Evolutionary conservation across 306 rosid genomes (phyloP), one percentile per base, ranked within the genome.

Genomic region (Malus domestica): DNA sequence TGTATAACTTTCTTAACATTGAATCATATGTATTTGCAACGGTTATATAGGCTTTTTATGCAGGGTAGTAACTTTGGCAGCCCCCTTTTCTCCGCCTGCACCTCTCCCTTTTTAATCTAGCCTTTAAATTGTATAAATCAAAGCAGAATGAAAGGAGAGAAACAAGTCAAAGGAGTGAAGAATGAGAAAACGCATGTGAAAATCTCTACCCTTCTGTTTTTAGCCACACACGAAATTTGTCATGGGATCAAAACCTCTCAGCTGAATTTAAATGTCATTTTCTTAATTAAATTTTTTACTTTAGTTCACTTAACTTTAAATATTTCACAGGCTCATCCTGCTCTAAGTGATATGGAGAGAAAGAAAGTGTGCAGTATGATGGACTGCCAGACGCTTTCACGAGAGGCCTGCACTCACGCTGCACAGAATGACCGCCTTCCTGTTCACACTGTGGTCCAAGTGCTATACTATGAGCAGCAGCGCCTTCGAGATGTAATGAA

Each of bases 361-460:
- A 96, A 96, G 91, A 96, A 90, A 82, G 96, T 88, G 1, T 96
- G 99, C 82, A 88, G 98, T 67, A 82, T 90, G 73, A 93, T 96
- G 98, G 98, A 96, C 83, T 96, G 98, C 74, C 98, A 90, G 82
- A 96, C 85, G 78, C 76, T 96, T 67, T 96, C 99, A 0, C 88
- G 97, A 49, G 96, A 89, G 77, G 99, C 98, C 2, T 90, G 97
- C 71, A 96, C 99, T 18, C 99, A 96, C 54, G 98, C 99, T 4
- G 99, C 98, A 40, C 97, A 96, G 75, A 96, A 96, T 66, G 98
- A 93, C 73, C 83, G 99, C 59, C 96, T 96, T 66, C 96, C 98
- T 0, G 98, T 96, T 12, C 99, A 96, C 83, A 96, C 90, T 0
- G 98, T 96, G 52, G 99, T 96, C 65, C 98, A 96, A 85, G 98